A percentile compares a stretch with the other conserved stretches of the same genome.
Conservation (phyloP, 768 basidiomycete species). For the Tricholoma bakamatsutake region DNA sequence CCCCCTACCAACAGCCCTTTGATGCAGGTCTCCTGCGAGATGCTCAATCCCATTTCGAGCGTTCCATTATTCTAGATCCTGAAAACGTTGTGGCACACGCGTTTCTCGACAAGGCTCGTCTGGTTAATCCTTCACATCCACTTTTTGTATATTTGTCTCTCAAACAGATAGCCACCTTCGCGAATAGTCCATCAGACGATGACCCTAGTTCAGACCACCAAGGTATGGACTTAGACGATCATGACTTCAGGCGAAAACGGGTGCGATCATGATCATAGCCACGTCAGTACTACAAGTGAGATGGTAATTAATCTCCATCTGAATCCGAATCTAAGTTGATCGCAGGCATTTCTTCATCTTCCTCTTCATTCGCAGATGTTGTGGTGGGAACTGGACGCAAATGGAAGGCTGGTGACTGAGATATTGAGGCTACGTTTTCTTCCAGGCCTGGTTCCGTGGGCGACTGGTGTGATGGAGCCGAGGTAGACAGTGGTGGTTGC, state of each 20-base stretch:
- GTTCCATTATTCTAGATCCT: slow-evolving; percentile 54
- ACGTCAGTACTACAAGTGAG: background rate
- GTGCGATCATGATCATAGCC: slow-evolving; percentile 18
- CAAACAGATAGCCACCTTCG: slow-evolving; percentile 8
- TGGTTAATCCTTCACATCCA: background rate
- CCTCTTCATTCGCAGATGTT: slow-evolving; percentile 15
- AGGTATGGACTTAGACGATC: slow-evolving; percentile 18
- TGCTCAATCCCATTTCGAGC: slow-evolving; percentile 61
- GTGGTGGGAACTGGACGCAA: background rate
- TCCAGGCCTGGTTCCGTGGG: background rate
- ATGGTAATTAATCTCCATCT: slow-evolving; percentile 38
- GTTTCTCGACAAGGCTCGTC: slow-evolving; percentile 48
- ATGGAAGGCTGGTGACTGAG: background rate
- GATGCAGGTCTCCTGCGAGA: slow-evolving; percentile 38
- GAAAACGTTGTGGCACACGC: slow-evolving; percentile 45
- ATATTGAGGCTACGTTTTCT: background rate
- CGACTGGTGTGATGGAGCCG: background rate
- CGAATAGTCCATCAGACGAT: slow-evolving; percentile 2
- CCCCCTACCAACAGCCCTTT: slow-evolving; percentile 11
- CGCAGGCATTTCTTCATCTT: slow-evolving; percentile 68
- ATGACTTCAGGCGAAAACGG: slow-evolving; percentile 28
- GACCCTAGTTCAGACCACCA: slow-evolving; percentile 33
- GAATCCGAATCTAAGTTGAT: slow-evolving; percentile 81
- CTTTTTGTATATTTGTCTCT: background rate
- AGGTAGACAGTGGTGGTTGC: background rate